These are phyloP conservation scores for Fistulinella cinereoalba DNA, from an alignment of 1,284 basidiomycete genomes.

Conservation along the genomic window DNA sequence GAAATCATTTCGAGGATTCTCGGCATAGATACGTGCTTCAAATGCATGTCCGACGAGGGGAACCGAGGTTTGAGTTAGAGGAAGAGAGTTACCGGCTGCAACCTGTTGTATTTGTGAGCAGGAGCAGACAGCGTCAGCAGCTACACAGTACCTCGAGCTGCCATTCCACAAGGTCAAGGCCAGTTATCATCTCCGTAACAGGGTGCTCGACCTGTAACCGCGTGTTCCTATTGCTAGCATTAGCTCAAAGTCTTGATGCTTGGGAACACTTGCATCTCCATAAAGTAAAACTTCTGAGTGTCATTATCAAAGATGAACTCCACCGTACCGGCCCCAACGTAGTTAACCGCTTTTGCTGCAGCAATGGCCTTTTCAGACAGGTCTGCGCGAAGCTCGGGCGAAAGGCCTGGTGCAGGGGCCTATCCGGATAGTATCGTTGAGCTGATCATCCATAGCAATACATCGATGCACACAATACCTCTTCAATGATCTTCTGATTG, in stretches of 20 bases:
- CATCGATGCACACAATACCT: slow-evolving; percentile 35
- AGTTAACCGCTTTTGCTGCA: slow-evolving; percentile 96
- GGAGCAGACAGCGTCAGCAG: slow-evolving; percentile 72
- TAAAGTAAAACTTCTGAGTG: slow-evolving; percentile 82
- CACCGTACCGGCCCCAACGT: slow-evolving; percentile 98
- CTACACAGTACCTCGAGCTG: slow-evolving; percentile 96
- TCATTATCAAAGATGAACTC: slow-evolving; percentile 96
- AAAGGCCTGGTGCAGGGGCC: slow-evolving; percentile 89
- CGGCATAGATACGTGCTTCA: slow-evolving; percentile 98
- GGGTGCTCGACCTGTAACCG: slow-evolving; percentile 99
- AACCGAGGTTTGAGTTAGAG: slow-evolving; percentile 93
- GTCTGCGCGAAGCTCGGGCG: slow-evolving; percentile 71
- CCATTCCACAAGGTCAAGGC: slow-evolving; percentile 96
- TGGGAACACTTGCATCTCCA: slow-evolving; percentile 73
- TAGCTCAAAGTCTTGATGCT: not conserved
- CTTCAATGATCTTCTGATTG: slow-evolving; percentile 99
- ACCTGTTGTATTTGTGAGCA: slow-evolving; percentile 96
- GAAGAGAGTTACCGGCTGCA: slow-evolving; percentile 81
- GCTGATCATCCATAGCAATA: no score
- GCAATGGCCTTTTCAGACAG: slow-evolving; percentile 91
- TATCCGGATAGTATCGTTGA: slow-evolving; percentile 28
- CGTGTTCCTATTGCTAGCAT: slow-evolving; percentile 71
- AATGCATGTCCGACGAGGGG: slow-evolving; percentile 98
- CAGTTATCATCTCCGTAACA: slow-evolving; percentile 99
- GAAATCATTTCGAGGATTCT: slow-evolving; percentile 99